Evolutionary conservation across 257 asterid species (phyloP), one percentile per base, ranked within the genome.

Genomic region (Datura wrightii): DNA sequence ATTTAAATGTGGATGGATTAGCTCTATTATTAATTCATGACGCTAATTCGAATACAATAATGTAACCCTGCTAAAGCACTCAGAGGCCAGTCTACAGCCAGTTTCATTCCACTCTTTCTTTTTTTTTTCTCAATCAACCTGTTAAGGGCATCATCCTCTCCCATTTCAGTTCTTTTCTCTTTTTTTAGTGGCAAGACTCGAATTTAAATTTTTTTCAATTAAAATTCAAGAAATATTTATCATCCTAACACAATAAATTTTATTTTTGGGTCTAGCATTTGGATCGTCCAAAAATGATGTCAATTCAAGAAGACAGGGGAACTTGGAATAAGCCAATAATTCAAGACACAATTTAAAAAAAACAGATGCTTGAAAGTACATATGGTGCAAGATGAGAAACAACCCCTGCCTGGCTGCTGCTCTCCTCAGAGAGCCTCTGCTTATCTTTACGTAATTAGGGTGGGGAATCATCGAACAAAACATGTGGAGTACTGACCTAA

Each of bases 401-500:
- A 76, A 31, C 44, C 19, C 46, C 39, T 76, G 62, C 62, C 62
- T 76, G 46, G 24, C 4, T 76, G 82, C 8, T 50, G 44, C 44
- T 74, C 81, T 74, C 24, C 10, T 39, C 39, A 13, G 13, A 13
- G 13, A 50, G 81, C 44, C 60, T 31, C 59, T 76, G 44, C 44
- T 39, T 39, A 39, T 76, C 50, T 15, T 24, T 31, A 31, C 46
- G 50, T 76, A 76, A 76, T 50, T 76, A 46, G 31, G 15, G 19
- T 76, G 60, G 44, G 24, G 82, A 79, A 52, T 69, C 70, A 55
- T 60, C 70, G 37, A 41, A 60, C 83, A 66, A 59, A 48, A 63
- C 84, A 79, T 79, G 86, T 79, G 86, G 69, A 52, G 18, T 36
- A 52, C 34, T 36, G 48, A n/a, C 50, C 84, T 63, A n/a, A 36